Percentiles rank a stretch among this genome's conserved stretches.
Conservation (phyloP, 805 yeast species). For the Wickerhamomyces ciferrii region DNA sequence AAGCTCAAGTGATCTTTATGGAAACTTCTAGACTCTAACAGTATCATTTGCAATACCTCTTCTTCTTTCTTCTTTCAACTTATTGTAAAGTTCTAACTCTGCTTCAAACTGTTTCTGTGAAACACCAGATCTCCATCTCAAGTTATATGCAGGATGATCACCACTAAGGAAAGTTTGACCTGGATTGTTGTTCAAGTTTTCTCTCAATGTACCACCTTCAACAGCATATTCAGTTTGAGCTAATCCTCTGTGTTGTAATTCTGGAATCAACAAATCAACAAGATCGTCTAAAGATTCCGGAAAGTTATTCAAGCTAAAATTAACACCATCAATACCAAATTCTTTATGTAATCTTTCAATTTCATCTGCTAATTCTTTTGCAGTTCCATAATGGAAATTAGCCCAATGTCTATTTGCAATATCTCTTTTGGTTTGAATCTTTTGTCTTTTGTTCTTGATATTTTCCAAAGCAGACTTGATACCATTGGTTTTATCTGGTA, state of each 20-base stretch:
- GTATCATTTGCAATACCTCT: no score
- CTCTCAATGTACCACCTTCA: slow-evolving; percentile 27
- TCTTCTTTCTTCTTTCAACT: no score
- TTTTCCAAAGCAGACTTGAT: no score
- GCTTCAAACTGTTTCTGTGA: not conserved
- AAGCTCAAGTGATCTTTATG: no score
- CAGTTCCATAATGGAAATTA: slow-evolving; percentile 24
- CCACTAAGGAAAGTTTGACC: not conserved
- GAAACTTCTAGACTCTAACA: no score
- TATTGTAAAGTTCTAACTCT: no score
- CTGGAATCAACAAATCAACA: slow-evolving; percentile 31
- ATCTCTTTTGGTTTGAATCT: slow-evolving; percentile 2
- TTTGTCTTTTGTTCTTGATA: slow-evolving; percentile 18
- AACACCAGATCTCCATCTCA: not conserved
- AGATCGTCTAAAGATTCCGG: slow-evolving; percentile 35
- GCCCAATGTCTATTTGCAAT: slow-evolving; percentile 10
- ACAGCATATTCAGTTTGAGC: slow-evolving; percentile 30
- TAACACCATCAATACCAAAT: slow-evolving; percentile 38
- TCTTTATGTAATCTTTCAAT: slow-evolving; percentile 32
- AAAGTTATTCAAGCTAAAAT: slow-evolving; percentile 28
- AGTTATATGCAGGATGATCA: not conserved
- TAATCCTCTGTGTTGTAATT: slow-evolving; percentile 27
- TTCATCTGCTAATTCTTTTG: slow-evolving; percentile 32
- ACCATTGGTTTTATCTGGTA: slow-evolving; percentile 20
- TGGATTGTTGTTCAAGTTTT: slow-evolving; percentile 16